These are phyloP conservation scores for Scorias spongiosa DNA, from an alignment of 2,329 filamentous ascomycete species.

Conservation along the genomic window DNA sequence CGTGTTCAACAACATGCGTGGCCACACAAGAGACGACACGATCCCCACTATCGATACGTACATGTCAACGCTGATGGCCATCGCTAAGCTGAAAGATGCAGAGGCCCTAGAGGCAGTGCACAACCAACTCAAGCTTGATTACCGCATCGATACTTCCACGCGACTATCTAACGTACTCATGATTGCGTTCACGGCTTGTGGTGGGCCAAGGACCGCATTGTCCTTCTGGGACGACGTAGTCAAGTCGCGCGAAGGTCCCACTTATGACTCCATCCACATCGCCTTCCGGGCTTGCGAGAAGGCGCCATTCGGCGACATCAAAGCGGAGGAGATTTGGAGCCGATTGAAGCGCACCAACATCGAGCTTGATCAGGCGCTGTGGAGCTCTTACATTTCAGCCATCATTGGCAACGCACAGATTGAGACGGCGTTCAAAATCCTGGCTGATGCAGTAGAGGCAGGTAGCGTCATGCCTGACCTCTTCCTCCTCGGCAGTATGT, in stretches of 20 bases:
- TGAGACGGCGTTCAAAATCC: slow-evolving; percentile 49
- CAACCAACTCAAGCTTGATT: slow-evolving; percentile 90
- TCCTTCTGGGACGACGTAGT: slow-evolving; percentile 75
- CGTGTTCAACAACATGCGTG: slow-evolving; percentile 89
- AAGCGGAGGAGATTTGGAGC: slow-evolving; percentile 48
- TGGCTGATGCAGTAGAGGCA: slow-evolving; percentile 51
- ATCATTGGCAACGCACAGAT: slow-evolving; percentile 58
- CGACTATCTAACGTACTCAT: slow-evolving; percentile 71
- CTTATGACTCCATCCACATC: slow-evolving; percentile 63
- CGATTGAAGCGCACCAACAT: slow-evolving; percentile 62
- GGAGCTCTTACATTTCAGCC: slow-evolving; percentile 61
- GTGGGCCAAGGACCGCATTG: slow-evolving; percentile 49
- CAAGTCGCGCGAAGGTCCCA: slow-evolving; percentile 72
- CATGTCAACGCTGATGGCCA: slow-evolving; percentile 58
- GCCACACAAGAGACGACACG: slow-evolving; percentile 45
- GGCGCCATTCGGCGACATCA: slow-evolving; percentile 28
- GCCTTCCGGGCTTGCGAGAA: slow-evolving; percentile 68
- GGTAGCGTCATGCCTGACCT: slow-evolving; percentile 53
- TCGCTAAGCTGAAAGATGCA: slow-evolving; percentile 27
- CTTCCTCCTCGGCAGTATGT: slow-evolving; percentile 63
- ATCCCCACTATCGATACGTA: slow-evolving; percentile 64
- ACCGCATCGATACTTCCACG: slow-evolving; percentile 62
- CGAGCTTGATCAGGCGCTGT: slow-evolving; percentile 57
- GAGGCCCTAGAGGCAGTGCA: slow-evolving; percentile 62
- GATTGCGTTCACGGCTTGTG: slow-evolving; percentile 63